phyloP scores from a whole-genome alignment of 2,329 filamentous ascomycete genomes.

The Teratosphaeria destructans region DNA sequence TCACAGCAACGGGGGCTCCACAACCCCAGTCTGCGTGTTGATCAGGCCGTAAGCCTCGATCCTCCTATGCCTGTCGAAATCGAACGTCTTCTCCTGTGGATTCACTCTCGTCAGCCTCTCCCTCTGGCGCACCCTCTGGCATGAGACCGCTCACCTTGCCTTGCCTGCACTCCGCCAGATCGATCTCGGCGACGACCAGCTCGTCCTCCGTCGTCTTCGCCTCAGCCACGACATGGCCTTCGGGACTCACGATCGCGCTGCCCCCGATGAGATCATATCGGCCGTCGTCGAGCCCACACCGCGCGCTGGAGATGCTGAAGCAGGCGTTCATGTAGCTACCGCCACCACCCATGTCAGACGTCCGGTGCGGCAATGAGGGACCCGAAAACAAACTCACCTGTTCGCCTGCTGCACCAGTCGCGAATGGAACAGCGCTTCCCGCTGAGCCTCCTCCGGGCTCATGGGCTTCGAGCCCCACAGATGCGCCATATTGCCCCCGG shows the following conservation, averaged over 20 bases:
- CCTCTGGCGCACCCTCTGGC: background rate
- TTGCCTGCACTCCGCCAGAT: constrained; percentile 37
- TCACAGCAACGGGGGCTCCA: constrained; percentile 16
- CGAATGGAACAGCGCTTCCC: constrained; percentile 42
- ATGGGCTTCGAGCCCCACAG: constrained; percentile 35
- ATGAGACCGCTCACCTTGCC: constrained; percentile 28
- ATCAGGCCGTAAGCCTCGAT: constrained; percentile 35
- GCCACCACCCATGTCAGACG: background rate
- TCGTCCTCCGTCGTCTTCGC: constrained; percentile 40
- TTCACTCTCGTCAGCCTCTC: background rate
- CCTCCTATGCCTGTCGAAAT: constrained; percentile 36
- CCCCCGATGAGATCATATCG: constrained; percentile 40
- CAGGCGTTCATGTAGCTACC: constrained; percentile 40
- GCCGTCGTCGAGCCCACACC: constrained; percentile 44
- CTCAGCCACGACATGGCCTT: constrained; percentile 43
- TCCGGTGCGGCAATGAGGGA: too few species aligned
- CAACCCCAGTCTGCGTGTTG: constrained; percentile 31
- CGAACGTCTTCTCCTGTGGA: constrained; percentile 31
- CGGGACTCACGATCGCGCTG: constrained; percentile 38
- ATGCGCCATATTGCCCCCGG: constrained; percentile 36
- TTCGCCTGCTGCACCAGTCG: constrained; percentile 42
- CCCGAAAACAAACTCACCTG: constrained; percentile 13
- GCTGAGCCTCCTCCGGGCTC: constrained; percentile 35
- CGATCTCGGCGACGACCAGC: constrained; percentile 41
- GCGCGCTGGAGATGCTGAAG: constrained; percentile 40